Evolutionary conservation across 1,284 basidiomycete genomes (phyloP).

Genomic region (Neotropicomus parvogracilis): DNA sequence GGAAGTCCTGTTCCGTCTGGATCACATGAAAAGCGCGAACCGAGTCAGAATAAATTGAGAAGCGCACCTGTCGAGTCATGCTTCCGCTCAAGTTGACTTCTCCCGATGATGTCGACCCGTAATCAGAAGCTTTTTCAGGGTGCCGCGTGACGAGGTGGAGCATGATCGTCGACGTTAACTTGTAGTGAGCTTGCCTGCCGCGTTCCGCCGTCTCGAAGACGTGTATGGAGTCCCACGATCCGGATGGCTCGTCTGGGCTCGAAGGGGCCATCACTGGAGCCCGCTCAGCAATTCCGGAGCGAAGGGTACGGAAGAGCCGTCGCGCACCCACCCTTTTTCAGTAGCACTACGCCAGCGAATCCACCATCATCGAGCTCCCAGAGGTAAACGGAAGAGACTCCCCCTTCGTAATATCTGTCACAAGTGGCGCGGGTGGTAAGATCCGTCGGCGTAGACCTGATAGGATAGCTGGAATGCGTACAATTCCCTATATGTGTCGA

Average conservation of each 20-base stretch:
- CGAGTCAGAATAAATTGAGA: constrained; percentile 14
- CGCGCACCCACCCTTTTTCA: constrained; percentile 84
- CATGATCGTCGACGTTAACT: constrained; percentile 97
- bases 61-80: constrained; percentile 87
- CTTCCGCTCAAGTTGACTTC: constrained; percentile 88
- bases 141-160: constrained; percentile 79
- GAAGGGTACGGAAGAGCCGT: constrained; percentile 2
- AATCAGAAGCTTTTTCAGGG: constrained; percentile 38
- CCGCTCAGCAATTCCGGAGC: constrained; percentile 4
- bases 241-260: constrained; percentile 58
- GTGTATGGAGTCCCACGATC: constrained; percentile 98
- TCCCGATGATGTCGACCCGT: constrained; percentile 60
- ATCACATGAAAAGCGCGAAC: constrained; percentile 1
- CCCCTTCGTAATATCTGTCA: constrained; percentile 92
- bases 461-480: constrained; percentile 36
- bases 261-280: constrained; percentile 56
- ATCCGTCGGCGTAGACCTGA: background rate
- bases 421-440: background rate
- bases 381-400: constrained; percentile 95
- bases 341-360: constrained; percentile 94
- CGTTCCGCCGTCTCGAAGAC: constrained; percentile 93
- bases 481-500: constrained; percentile 97
- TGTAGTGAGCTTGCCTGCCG: constrained; percentile 91
- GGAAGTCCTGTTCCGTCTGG: constrained; percentile 82
- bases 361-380: constrained; percentile 97